Evolutionary conservation across 768 basidiomycete genomes (phyloP), one percentile per base, ranked within the genome.

Genomic region (Amyloporia xantha): DNA sequence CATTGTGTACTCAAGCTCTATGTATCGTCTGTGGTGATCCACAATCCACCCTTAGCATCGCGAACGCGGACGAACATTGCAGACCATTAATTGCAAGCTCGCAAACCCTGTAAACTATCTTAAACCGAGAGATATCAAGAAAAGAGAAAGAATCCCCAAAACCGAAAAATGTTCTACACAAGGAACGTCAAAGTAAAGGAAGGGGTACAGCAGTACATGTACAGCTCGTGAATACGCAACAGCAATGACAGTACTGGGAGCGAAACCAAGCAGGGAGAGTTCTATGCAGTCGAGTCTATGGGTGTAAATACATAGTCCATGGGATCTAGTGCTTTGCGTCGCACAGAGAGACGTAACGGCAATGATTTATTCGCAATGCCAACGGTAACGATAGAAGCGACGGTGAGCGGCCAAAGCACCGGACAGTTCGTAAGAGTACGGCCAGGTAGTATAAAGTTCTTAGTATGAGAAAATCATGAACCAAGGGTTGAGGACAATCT

Each of bases 401-500:
- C 38, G 19, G 17, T n/a, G 38, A 7, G 12, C 9, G 9, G 20
- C 38, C 6, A 40, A 21, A 19, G 6, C 38, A 6, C 12, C 38
- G 6, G 12, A 6, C 7, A 40, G 15, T 15, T 17, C 20, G 9
- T 21, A 21, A 5, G 9, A 42, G 9, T 42, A 25, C 5, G 10
- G 10, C 10, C 25, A 9, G 24, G 19, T 21, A 20, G 23, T 9
- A 10, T 10, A 23, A 11, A 26, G 41, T 9, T 6, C 38, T 63
- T 57, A 73, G 51, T 77, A 79, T 0, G 81, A 83, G 67, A 91
- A 91, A 39, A 90, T 86, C 84, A 90, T 88, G 47, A 91, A 68
- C 84, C 85, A 89, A 1, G 89, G 91, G 57, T 93, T 93, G 36
- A 93, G 76, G 17, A 90, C 81, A 47, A 93, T 84, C 75, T 33